Evolutionary conservation across 352 stramenopile genomes (phyloP).

Genomic region (Saprolegnia parasitica): DNA sequence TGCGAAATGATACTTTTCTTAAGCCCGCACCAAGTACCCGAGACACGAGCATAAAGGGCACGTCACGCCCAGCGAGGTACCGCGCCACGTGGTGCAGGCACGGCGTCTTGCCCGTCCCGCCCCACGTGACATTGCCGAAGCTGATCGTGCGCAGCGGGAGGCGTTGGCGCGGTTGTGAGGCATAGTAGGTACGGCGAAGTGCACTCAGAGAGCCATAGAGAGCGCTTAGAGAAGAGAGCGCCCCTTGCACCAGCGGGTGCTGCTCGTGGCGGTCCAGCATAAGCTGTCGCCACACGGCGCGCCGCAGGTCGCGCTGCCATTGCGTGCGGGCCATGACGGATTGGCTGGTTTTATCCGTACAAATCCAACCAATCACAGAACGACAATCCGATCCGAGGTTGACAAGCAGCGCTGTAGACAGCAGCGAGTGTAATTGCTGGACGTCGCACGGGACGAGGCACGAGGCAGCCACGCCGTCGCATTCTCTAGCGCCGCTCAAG

Average conservation of each 20-base stretch:
- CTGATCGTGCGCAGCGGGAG: constrained; percentile 46
- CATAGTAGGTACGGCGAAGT: neutral
- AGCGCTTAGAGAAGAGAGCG: neutral
- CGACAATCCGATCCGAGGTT: too few species aligned
- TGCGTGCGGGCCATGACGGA: too few species aligned
- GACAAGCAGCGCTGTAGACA: too few species aligned
- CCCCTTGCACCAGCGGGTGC: neutral
- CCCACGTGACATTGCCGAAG: constrained; percentile 67
- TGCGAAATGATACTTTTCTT: constrained; percentile 2
- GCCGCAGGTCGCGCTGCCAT: neutral
- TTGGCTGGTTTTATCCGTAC: too few species aligned
- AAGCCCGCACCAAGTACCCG: constrained; percentile 29
- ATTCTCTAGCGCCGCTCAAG: too few species aligned
- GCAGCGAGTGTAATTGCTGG: too few species aligned
- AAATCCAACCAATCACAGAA: too few species aligned
- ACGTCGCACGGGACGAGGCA: too few species aligned
- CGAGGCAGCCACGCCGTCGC: too few species aligned
- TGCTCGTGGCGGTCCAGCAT: constrained; percentile 9
- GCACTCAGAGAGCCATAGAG: constrained; percentile 16
- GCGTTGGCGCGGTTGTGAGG: neutral
- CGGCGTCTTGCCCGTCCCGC: constrained; percentile 69
- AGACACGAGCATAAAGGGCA: constrained; percentile 41
- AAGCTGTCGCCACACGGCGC: constrained; percentile 2
- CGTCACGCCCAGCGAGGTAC: constrained; percentile 32
- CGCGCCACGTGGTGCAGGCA: constrained; percentile 36